Evolutionary conservation across 192 early-diverging fungal species (phyloP).

Genomic region (Ramicandelaber brevisporus): DNA sequence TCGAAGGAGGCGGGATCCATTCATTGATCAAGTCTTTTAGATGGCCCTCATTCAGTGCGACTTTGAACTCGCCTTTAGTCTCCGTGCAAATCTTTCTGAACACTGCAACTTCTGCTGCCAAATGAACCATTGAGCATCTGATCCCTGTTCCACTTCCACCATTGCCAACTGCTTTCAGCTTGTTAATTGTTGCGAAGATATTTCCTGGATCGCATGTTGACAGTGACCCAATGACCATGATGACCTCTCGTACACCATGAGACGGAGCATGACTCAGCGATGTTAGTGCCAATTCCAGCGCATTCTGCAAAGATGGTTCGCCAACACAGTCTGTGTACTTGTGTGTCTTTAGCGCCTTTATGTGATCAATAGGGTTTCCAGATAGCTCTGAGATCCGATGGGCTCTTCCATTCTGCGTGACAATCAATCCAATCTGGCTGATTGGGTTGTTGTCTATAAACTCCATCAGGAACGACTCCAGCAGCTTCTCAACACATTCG

Average conservation of each 20-base stretch:
- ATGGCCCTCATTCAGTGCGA: constrained; percentile 60
- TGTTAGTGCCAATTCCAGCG: constrained; percentile 56
- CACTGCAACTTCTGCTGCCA: constrained; percentile 75
- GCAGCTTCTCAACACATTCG: constrained; percentile 35
- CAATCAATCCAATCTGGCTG: constrained; percentile 57
- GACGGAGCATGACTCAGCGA: constrained; percentile 57
- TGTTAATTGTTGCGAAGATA: constrained; percentile 53
- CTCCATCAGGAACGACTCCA: constrained; percentile 54
- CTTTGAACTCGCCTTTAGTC: constrained; percentile 62
- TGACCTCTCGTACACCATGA: constrained; percentile 69
- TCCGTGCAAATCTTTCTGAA: constrained; percentile 41
- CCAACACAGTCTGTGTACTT: constrained; percentile 44
- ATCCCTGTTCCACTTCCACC: too few relatives aligned
- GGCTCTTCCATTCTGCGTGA: constrained; percentile 62
- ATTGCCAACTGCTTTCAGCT: too few relatives aligned
- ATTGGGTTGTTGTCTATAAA: constrained; percentile 94
- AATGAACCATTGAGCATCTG: constrained; percentile 62
- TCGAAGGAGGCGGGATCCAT: constrained; percentile 66
- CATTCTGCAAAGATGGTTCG: constrained; percentile 82
- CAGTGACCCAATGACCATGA: constrained; percentile 67
- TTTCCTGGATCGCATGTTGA: constrained; percentile 88
- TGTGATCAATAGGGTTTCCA: constrained; percentile 66
- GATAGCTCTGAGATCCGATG: constrained; percentile 67
- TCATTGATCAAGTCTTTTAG: constrained; percentile 65
- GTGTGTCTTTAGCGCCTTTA: constrained; percentile 32